A percentile compares a stretch with the other conserved stretches of the same genome.
Evolutionary conservation across 305 asterid species (phyloP).

Genomic region (Euphrasia arctica): DNA sequence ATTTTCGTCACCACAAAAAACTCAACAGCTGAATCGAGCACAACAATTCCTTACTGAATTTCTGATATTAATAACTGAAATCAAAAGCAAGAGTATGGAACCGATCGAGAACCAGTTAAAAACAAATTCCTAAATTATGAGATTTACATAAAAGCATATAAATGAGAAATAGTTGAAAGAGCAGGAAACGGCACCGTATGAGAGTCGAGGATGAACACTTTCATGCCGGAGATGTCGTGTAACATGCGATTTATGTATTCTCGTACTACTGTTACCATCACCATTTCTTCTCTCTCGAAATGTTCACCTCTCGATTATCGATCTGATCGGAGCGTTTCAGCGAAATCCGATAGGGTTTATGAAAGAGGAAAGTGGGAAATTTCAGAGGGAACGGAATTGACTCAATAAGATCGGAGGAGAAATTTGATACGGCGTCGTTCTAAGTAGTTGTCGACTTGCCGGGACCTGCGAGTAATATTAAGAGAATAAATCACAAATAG

Average conservation of each 20-base stretch:
- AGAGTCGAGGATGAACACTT: constrained; percentile 94
- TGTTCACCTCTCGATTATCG: constrained; percentile 16
- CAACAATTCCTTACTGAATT: background rate
- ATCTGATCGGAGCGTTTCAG: constrained; percentile 23
- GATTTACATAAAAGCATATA: background rate
- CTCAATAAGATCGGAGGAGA: constrained; percentile 1
- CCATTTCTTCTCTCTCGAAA: constrained; percentile 41
- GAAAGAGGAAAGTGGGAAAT: constrained; percentile 18
- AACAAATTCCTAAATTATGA: background rate
- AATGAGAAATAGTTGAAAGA: background rate
- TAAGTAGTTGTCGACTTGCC: background rate
- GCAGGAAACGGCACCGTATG: constrained; percentile 49
- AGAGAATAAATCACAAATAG: too few species aligned
- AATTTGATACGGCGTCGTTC: constrained; percentile 28
- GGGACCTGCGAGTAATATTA: constrained; percentile 2
- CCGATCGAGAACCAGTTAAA: constrained; percentile 15
- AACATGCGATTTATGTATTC: constrained; percentile 87
- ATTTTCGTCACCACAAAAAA: background rate
- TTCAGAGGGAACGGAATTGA: constrained; percentile 15
- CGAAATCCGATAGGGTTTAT: constrained; percentile 31
- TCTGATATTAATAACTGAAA: background rate
- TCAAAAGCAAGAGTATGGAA: constrained; percentile 1
- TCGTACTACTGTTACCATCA: constrained; percentile 57
- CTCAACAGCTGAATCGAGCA: constrained; percentile 3
- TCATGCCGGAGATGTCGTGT: constrained; percentile 96